phyloP scores from a whole-genome alignment of 2,329 filamentous ascomycete genomes.

The Coleophoma crateriformis region DNA sequence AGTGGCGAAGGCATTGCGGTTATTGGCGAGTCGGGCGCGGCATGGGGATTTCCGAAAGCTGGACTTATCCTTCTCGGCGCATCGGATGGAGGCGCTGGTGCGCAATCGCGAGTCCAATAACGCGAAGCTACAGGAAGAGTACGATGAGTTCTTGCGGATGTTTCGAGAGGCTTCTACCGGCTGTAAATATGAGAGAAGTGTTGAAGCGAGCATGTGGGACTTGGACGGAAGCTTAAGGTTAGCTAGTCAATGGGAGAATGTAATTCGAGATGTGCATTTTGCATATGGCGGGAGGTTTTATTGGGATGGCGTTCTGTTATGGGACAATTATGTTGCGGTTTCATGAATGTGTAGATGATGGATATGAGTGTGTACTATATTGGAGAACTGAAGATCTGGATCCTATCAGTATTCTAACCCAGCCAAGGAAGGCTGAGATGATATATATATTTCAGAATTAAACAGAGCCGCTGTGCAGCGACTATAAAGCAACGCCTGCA shows the following conservation, averaged over 20 bases:
- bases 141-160: neutral
- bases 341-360: too few species aligned
- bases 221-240: neutral
- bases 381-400: too few species aligned
- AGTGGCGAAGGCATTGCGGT: neutral
- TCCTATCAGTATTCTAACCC: too few species aligned
- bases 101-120: neutral
- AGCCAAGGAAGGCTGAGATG: too few species aligned
- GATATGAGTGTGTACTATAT: too few species aligned
- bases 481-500: too few species aligned
- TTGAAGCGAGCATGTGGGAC: neutral
- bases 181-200: slow-evolving; percentile 1
- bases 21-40: neutral
- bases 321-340: neutral
- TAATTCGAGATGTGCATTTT: neutral
- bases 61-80: neutral
- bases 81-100: neutral
- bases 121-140: neutral
- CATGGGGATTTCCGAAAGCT: neutral
- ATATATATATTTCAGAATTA: neutral
- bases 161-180: neutral
- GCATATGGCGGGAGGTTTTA: neutral
- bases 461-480: neutral
- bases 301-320: neutral
- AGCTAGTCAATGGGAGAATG: neutral